phyloP scores from a whole-genome alignment of 2,329 filamentous ascomycete species.

The Colletotrichum chlorophyti region DNA sequence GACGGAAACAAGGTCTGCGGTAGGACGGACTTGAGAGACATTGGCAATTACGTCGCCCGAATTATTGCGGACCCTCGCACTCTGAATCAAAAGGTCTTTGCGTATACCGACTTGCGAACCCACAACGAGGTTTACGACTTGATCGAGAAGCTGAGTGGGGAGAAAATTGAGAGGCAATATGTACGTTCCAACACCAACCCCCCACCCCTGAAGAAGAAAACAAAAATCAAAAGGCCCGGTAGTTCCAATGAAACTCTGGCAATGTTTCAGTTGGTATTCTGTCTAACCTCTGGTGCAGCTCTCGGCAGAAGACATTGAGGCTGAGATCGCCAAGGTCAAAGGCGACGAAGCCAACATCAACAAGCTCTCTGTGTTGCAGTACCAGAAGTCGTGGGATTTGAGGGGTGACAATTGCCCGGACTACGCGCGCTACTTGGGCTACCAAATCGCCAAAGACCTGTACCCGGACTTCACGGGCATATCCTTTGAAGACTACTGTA shows the following conservation, averaged over 20 bases:
- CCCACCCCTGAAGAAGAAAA: too few relatives aligned
- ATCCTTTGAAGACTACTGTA: constrained; percentile 8
- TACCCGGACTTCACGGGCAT: constrained; percentile 54
- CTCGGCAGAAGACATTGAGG: constrained; percentile 12
- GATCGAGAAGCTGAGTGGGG: constrained; percentile 55
- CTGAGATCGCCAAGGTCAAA: background rate
- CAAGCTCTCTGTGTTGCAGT: constrained; percentile 39
- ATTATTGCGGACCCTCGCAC: constrained; percentile 60
- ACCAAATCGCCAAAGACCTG: constrained; percentile 56
- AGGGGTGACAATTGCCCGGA: constrained; percentile 61
- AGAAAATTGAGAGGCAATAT: constrained; percentile 44
- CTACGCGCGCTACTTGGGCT: constrained; percentile 60
- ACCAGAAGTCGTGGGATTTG: constrained; percentile 51
- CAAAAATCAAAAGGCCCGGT: too few relatives aligned
- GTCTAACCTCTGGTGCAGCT: too few relatives aligned
- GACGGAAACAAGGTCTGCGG: constrained; percentile 51
- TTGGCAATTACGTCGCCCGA: constrained; percentile 57
- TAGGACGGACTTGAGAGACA: constrained; percentile 57
- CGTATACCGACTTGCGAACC: constrained; percentile 52
- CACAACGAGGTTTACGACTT: constrained; percentile 53
- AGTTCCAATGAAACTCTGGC: too few relatives aligned
- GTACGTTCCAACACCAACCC: background rate
- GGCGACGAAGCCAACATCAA: background rate
- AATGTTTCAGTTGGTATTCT: too few relatives aligned
- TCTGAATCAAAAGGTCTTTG: constrained; percentile 58